Base-by-base conservation (phyloP, 768 basidiomycete genomes). In the Dacryopinax primogenitus region DNA sequence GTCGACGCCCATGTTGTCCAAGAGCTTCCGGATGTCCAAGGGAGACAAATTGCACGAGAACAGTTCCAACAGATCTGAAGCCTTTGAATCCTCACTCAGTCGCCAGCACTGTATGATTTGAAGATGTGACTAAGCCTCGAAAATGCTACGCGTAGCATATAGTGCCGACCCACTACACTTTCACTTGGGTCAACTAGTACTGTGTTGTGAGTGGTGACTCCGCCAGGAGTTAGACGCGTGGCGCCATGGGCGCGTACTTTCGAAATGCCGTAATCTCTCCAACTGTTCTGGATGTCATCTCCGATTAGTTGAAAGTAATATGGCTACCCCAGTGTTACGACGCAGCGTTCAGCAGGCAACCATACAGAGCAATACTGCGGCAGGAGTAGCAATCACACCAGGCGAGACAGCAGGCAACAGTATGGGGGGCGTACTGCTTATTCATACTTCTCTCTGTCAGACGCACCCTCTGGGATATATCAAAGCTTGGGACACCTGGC, bases 401-500 rank as follows among this genome's bases (percentile, higher is more conserved):
- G 41, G 41, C 41, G 23, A 44, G 7, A 44, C 51, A 28, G 11
- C 37, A 2, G 51, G 45, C 9, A 28, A 18, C 51, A 3, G 30
- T 18, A 21, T 58, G 51, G 32, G 9, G 11, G 26, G 15, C 13
- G 11, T 18, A 58, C 51, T 58, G 9, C 26, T 58, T 58, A 30
- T 30, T 58, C 51, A 58, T 58, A 21, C 51, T 21, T 18, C 13
- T 13, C 13, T 30, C 32, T 3, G 9, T 13, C 26, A 58, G 51
- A 58, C 30, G 9, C 51, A 28, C 51, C 51, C 15, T 28, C 11
- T 13, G 51, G 32, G 11, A 58, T 28, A 18, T 58, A 28, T 18
- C 51, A 58, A 58, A 58, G 51, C 32, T 21, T 99, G 63, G 92
- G 92, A 9, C 80, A 84, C 44, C 82, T 90, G 34, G 96, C 90